A percentile compares a stretch with the other conserved stretches of the same genome.
These are phyloP conservation scores for Barbarea vulgaris DNA, from an alignment of 345 rosid genomes.

Conservation along the genomic window DNA sequence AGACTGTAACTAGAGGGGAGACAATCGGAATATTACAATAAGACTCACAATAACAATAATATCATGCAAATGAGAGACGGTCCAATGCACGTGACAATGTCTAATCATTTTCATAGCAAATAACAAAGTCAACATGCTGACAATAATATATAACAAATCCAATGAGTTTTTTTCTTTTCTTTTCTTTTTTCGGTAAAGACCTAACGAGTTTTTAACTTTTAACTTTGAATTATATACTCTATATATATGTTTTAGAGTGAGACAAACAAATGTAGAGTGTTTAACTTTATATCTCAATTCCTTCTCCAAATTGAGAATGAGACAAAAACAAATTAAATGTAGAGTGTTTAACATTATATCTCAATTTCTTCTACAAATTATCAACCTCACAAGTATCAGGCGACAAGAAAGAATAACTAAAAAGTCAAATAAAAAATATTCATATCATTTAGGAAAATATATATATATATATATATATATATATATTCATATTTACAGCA, in stretches of 20 bases:
- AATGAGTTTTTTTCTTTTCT: neutral
- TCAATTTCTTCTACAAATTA: too few species aligned
- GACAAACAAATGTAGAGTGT: neutral
- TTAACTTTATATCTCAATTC: neutral
- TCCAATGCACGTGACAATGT: constrained; percentile 35
- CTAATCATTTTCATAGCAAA: neutral
- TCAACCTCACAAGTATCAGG: neutral
- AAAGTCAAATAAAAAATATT: neutral
- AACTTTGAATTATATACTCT: neutral
- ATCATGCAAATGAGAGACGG: constrained; percentile 21
- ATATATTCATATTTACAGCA: neutral
- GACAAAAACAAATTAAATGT: constrained; percentile 1
- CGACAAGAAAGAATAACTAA: neutral
- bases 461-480: too few species aligned
- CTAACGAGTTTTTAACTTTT: neutral
- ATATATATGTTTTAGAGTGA: neutral
- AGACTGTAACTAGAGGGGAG: constrained; percentile 19
- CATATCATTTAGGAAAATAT: too few species aligned
- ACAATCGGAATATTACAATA: constrained; percentile 26
- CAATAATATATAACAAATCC: constrained; percentile 24
- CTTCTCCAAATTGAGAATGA: neutral
- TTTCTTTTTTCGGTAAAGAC: neutral
- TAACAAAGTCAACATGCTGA: constrained; percentile 34
- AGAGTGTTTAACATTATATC: neutral
- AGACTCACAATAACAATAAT: constrained; percentile 1